These are phyloP conservation scores for Filobasidium floriforme DNA, from an alignment of 768 basidiomycete genomes.

Conservation along the genomic window DNA sequence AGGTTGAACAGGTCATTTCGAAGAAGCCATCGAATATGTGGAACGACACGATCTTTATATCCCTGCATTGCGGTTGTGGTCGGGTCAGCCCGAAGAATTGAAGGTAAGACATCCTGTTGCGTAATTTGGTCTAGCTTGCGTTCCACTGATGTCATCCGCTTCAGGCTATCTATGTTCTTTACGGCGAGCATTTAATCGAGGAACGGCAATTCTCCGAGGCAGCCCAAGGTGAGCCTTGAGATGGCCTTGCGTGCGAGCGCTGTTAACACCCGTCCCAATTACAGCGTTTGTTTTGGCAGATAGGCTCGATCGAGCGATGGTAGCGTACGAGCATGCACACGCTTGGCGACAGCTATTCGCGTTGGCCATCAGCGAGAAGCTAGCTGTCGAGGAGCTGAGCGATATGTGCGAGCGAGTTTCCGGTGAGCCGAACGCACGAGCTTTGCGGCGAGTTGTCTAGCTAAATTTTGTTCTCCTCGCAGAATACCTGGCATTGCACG, in stretches of 20 bases:
- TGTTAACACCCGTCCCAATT: not conserved
- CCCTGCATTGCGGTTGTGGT: constrained; percentile 67
- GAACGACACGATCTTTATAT: constrained; percentile 70
- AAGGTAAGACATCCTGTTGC: constrained; percentile 48
- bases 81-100: constrained; percentile 55
- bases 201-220: constrained; percentile 74
- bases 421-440: constrained; percentile 51
- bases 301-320: constrained; percentile 64
- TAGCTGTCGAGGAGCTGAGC: constrained; percentile 54
- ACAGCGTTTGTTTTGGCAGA: constrained; percentile 64
- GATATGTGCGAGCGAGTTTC: constrained; percentile 69
- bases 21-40: constrained; percentile 70
- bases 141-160: not conserved
- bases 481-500: constrained; percentile 79
- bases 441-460: not conserved
- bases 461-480: not conserved
- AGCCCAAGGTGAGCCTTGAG: constrained; percentile 56
- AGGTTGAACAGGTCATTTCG: constrained; percentile 52
- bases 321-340: constrained; percentile 75
- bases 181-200: constrained; percentile 83
- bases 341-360: constrained; percentile 91
- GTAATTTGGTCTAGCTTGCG: not conserved
- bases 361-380: constrained; percentile 55
- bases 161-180: constrained; percentile 50
- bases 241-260: not conserved